A percentile compares a stretch with the other conserved stretches of the same genome.
These are phyloP conservation scores for Penicillium lividum DNA, from an alignment of 495 filamentous ascomycete species.

Conservation along the genomic window DNA sequence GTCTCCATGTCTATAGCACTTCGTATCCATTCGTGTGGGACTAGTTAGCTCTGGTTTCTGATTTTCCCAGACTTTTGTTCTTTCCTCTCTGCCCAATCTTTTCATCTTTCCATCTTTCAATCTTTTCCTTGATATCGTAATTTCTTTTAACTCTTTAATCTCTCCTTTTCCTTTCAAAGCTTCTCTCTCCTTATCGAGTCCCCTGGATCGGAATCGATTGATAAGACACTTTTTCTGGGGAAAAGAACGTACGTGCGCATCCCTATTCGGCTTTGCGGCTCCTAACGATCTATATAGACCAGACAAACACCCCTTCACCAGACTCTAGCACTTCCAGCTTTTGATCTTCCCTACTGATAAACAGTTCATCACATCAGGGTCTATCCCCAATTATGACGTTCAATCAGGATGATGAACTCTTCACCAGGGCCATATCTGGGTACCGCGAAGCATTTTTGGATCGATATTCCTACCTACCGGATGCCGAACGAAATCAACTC, in stretches of 20 bases:
- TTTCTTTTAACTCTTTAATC: conserved; percentile 1
- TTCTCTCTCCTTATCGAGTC: neutral
- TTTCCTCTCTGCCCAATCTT: neutral
- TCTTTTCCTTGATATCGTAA: conserved; percentile 1
- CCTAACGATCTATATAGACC: neutral
- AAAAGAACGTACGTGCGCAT: neutral
- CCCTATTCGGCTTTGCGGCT: neutral
- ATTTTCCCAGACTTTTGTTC: conserved; percentile 14
- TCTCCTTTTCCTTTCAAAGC: neutral
- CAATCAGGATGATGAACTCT: conserved; percentile 44
- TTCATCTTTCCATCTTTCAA: conserved; percentile 2
- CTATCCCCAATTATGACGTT: conserved; percentile 33
- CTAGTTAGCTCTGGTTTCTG: neutral
- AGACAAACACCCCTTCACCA: neutral
- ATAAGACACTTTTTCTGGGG: conserved; percentile 4
- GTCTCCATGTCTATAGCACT: neutral
- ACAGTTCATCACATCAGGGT: conserved; percentile 12
- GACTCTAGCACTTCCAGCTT: too few relatives aligned
- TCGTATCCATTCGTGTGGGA: conserved; percentile 2
- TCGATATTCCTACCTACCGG: conserved; percentile 46
- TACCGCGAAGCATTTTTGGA: conserved; percentile 50
- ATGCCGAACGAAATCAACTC: conserved; percentile 45
- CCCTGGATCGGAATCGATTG: neutral
- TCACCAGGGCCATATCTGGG: conserved; percentile 47
- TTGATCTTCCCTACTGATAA: conserved; percentile 28